Evolutionary conservation across 306 rosid genomes (phyloP).

Genomic region (Acacia confusa): DNA sequence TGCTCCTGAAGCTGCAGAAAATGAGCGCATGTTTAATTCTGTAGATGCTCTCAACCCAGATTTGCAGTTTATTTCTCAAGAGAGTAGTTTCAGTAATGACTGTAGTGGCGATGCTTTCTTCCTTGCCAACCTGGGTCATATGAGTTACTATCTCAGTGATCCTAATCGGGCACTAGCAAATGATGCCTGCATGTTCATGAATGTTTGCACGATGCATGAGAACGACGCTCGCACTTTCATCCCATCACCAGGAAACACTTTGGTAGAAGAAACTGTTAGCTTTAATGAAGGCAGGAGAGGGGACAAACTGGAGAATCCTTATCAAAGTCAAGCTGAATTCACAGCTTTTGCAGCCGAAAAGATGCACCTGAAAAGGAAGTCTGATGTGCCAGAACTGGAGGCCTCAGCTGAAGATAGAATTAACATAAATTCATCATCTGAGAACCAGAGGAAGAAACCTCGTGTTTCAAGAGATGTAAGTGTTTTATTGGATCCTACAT

Average conservation of each 20-base stretch:
- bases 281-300: constrained; percentile 33
- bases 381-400: constrained; percentile 32
- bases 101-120: constrained; percentile 34
- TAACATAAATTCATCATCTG: constrained; percentile 18
- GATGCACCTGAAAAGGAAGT: constrained; percentile 56
- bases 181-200: constrained; percentile 29
- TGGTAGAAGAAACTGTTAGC: constrained; percentile 44
- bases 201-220: constrained; percentile 33
- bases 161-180: constrained; percentile 26
- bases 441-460: constrained; percentile 53
- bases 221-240: constrained; percentile 33
- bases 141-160: constrained; percentile 26
- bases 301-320: constrained; percentile 29
- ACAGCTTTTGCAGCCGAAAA: constrained; percentile 26
- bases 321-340: constrained; percentile 27
- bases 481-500: constrained; percentile 13
- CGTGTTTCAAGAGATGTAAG: constrained; percentile 57
- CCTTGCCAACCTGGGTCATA: constrained; percentile 36
- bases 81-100: constrained; percentile 43
- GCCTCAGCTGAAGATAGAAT: constrained; percentile 31
- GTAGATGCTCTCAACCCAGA: constrained; percentile 42
- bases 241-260: constrained; percentile 42
- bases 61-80: constrained; percentile 50
- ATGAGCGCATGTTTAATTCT: constrained; percentile 44
- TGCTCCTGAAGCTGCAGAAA: constrained; percentile 29